Conservation (phyloP, 2,329 filamentous ascomycete genomes). For the Myotisia sp. region DNA sequence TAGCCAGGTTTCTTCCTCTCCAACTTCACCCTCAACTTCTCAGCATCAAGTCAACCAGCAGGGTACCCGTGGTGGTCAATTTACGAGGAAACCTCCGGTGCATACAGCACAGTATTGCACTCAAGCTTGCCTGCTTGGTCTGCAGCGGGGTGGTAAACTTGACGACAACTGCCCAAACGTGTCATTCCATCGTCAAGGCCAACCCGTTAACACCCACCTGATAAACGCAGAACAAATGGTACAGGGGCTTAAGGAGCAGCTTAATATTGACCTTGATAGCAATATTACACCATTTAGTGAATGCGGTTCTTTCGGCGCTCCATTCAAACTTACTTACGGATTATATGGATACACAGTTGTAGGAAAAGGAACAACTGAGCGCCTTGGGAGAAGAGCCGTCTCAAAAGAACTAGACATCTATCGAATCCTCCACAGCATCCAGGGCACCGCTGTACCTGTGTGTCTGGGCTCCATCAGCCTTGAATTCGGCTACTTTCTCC, state of each 20-base stretch:
- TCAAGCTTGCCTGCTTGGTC: constrained; percentile 18
- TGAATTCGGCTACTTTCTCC: constrained; percentile 17
- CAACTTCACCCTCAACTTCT: constrained; percentile 7
- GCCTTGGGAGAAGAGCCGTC: constrained; percentile 15
- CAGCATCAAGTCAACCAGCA: constrained; percentile 8
- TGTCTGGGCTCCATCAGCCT: constrained; percentile 19
- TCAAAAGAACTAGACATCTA: constrained; percentile 18
- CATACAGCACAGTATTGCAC: constrained; percentile 17
- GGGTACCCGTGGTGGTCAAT: constrained; percentile 6
- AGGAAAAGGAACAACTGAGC: constrained; percentile 21
- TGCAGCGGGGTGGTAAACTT: constrained; percentile 12
- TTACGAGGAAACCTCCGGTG: constrained; percentile 2
- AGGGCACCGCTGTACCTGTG: constrained; percentile 19
- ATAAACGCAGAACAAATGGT: constrained; percentile 13
- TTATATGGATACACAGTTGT: constrained; percentile 16
- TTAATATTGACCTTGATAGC: constrained; percentile 17
- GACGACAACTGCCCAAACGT: constrained; percentile 18
- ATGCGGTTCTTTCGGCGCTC: constrained; percentile 17
- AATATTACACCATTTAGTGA: constrained; percentile 17
- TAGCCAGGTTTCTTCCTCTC: constrained; percentile 17
- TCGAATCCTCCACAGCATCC: constrained; percentile 13
- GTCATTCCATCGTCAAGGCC: constrained; percentile 11
- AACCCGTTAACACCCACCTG: constrained; percentile 10
- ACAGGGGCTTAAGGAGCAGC: constrained; percentile 16
- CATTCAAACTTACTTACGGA: constrained; percentile 19